These are phyloP conservation scores for Karstenula rhodostoma DNA, from an alignment of 2,329 filamentous ascomycete species.

Conservation along the genomic window DNA sequence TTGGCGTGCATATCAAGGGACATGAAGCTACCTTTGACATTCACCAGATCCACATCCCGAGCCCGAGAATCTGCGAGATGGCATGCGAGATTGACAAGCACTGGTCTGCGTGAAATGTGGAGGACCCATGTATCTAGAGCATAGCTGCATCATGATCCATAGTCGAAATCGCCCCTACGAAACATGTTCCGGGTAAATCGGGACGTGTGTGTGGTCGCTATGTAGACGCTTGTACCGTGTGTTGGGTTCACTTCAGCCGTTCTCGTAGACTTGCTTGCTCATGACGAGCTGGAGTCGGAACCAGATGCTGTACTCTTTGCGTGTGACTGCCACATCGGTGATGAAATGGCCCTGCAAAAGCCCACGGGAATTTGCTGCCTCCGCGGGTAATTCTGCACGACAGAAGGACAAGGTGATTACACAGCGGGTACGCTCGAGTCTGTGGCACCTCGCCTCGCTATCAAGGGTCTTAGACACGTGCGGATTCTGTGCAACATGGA, in stretches of 20 bases:
- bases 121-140: background rate
- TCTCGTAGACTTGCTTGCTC: background rate
- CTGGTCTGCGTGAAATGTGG: background rate
- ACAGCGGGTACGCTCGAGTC: constrained; percentile 9
- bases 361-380: too few relatives aligned
- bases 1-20: background rate
- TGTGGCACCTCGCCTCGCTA: background rate
- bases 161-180: background rate
- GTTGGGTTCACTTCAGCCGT: background rate
- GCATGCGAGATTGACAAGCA: constrained; percentile 6
- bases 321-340: background rate
- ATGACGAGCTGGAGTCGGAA: constrained; percentile 2
- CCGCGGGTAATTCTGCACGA: background rate
- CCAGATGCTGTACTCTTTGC: background rate
- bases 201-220: too few relatives aligned
- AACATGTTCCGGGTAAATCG: background rate
- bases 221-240: background rate
- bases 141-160: background rate
- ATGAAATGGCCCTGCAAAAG: constrained; percentile 9
- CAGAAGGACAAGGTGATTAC: background rate
- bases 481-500: background rate
- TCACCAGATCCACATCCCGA: constrained; percentile 6
- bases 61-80: constrained; percentile 3
- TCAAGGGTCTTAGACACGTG: constrained; percentile 9
- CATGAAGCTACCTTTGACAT: background rate